These are phyloP conservation scores for Dentipellis fragilis DNA, from an alignment of 768 basidiomycete species.

Conservation along the genomic window DNA sequence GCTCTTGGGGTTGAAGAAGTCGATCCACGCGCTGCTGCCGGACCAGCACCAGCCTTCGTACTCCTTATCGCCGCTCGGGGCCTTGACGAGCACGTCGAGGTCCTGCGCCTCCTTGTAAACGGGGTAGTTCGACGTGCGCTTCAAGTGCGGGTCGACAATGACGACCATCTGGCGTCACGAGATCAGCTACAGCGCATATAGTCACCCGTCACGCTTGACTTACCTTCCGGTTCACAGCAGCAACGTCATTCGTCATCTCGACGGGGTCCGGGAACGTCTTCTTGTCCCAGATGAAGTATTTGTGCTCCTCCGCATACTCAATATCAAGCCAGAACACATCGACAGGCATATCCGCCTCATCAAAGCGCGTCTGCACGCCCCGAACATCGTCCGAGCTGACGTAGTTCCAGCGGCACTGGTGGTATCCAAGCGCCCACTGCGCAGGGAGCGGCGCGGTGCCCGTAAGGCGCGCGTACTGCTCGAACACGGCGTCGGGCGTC, in stretches of 20 bases:
- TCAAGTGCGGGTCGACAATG: slow-evolving; percentile 94
- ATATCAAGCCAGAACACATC: slow-evolving; percentile 98
- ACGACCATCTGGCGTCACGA: slow-evolving; percentile 76
- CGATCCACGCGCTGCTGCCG: slow-evolving; percentile 92
- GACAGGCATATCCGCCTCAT: slow-evolving; percentile 89
- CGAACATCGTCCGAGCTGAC: slow-evolving; percentile 82
- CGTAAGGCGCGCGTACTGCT: slow-evolving; percentile 77
- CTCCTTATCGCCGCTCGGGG: slow-evolving; percentile 67
- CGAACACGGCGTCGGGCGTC: slow-evolving; percentile 69
- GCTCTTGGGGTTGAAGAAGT: slow-evolving; percentile 86
- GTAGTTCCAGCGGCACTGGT: slow-evolving; percentile 99
- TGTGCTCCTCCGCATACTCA: slow-evolving; percentile 87
- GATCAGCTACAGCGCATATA: not conserved
- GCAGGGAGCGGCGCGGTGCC: slow-evolving; percentile 85
- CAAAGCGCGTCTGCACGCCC: slow-evolving; percentile 77
- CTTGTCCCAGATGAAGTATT: slow-evolving; percentile 96
- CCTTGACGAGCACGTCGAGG: slow-evolving; percentile 73
- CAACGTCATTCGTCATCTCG: slow-evolving; percentile 86
- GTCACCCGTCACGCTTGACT: slow-evolving; percentile 1
- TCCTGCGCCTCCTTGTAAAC: slow-evolving; percentile 82
- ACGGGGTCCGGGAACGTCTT: slow-evolving; percentile 91
- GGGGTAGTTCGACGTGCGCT: slow-evolving; percentile 70
- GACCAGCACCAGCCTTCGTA: slow-evolving; percentile 99
- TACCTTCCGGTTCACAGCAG: slow-evolving; percentile 78
- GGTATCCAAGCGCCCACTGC: slow-evolving; percentile 86